Evolutionary conservation across 371 early-diverging fungal genomes (phyloP), one percentile per base, ranked within the genome.

Genomic region (Fennellomyces sp.): DNA sequence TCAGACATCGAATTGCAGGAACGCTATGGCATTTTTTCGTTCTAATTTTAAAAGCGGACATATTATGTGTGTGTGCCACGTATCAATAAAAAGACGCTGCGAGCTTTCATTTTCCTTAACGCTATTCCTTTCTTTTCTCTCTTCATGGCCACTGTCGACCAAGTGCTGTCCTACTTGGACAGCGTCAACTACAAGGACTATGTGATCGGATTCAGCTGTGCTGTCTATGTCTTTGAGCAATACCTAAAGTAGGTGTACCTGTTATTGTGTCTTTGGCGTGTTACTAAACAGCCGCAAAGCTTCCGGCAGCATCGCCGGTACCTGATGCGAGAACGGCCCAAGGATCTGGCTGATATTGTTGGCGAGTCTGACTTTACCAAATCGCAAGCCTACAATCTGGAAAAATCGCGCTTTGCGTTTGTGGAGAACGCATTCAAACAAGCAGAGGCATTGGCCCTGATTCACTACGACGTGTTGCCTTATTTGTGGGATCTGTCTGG

Each of bases 371-470:
- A 91, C 39, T 96, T 94, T 60, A 71, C 79, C 39, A 94, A 95
- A 69, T 88, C 96, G 4, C 91, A 91, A 58, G 82, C 84, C 7
- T 98, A 98, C 65, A 90, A 92, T 45, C 71, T 87, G 19, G 98
- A 96, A 68, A 96, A 94, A 75, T 84, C 92, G 55, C 81, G 84
- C 23, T 93, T 96, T 70, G 83, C 75, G 0, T 86, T 97, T 64
- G 68, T 95, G 23, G 81, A 82, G 28, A 74, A 81, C 8, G 53
- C 81, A 0, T 83, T 84, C 49, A 76, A 72, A 29, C 88, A 88
- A 65, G 26, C 84, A n/a, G 88, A 92, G 60, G 90, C 81, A 12
- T 72, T 89, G 7, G 61, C 83, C 21, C 73, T 87, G 30, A 70
- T 96, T 60, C 57, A 72, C 12, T 91, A 81, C 56, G 90, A 94